Evolutionary conservation across 1,284 basidiomycete species (phyloP).

Genomic region (Sphagnurus paluster): DNA sequence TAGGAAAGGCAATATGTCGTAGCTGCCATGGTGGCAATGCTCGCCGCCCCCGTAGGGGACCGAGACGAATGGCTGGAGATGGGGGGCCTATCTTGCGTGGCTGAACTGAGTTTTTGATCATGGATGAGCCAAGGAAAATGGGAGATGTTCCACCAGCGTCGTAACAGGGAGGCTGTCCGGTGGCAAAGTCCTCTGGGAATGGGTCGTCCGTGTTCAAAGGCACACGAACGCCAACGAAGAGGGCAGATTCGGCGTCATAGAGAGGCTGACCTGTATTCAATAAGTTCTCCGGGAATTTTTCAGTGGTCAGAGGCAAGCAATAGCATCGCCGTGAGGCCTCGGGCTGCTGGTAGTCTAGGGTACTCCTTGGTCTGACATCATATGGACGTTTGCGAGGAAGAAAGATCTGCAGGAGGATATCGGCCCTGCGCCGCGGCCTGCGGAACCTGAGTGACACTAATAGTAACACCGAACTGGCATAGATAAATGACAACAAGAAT

Average conservation of each 20-base stretch:
- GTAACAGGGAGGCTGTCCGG: slow-evolving; percentile 47
- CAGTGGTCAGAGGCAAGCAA: too few relatives aligned
- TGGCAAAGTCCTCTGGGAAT: slow-evolving; percentile 46
- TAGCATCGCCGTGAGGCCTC: slow-evolving; percentile 42
- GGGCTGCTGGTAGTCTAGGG: slow-evolving; percentile 6
- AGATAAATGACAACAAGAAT: too few relatives aligned
- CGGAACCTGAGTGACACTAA: too few relatives aligned
- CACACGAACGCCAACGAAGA: slow-evolving; percentile 66
- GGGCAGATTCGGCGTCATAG: too few relatives aligned
- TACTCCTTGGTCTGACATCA: neutral
- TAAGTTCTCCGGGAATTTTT: too few relatives aligned
- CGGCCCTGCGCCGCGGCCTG: slow-evolving; percentile 8
- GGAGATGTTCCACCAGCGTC: slow-evolving; percentile 60
- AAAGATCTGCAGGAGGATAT: neutral
- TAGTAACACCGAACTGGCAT: too few relatives aligned
- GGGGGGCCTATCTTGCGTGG: slow-evolving; percentile 76
- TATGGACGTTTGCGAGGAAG: slow-evolving; percentile 7
- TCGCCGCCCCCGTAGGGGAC: slow-evolving; percentile 69
- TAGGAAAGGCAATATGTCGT: slow-evolving; percentile 70
- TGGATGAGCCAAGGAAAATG: slow-evolving; percentile 70
- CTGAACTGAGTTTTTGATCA: slow-evolving; percentile 66
- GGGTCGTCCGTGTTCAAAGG: slow-evolving; percentile 44
- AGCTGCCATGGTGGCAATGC: slow-evolving; percentile 58
- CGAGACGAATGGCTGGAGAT: slow-evolving; percentile 49
- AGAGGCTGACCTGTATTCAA: too few relatives aligned